Percentiles rank a stretch among this genome's conserved stretches.
Conservation (phyloP, 306 rosid species). For the Medicago truncatula region DNA sequence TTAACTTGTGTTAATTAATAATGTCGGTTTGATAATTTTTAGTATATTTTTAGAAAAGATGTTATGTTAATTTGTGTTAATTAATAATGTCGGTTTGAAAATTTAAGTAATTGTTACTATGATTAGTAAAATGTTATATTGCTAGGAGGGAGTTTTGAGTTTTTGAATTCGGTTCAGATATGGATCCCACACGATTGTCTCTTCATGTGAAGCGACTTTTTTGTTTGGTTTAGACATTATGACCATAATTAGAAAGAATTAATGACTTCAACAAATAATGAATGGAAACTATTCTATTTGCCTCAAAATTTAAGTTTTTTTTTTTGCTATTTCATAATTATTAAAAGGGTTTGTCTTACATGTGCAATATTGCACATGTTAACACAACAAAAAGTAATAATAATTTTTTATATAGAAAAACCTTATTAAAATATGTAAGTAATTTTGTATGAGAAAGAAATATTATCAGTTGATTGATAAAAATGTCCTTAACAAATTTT, state of each 20-base stretch:
- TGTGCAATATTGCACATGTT: too few species aligned
- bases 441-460: too few species aligned
- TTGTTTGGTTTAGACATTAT: neutral
- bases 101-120: neutral
- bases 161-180: neutral
- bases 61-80: neutral
- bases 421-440: too few species aligned
- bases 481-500: too few species aligned
- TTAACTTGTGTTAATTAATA: neutral
- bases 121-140: neutral
- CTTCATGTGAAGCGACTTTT: neutral
- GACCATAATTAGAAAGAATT: too few species aligned
- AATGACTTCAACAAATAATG: neutral
- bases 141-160: neutral
- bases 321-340: too few species aligned
- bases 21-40: neutral
- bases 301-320: too few species aligned
- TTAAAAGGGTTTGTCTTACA: too few species aligned
- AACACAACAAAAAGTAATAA: too few species aligned
- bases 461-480: too few species aligned
- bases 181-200: neutral
- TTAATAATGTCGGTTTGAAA: conserved; percentile 2
- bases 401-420: too few species aligned
- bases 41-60: neutral
- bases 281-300: too few species aligned